Base-by-base conservation (phyloP, 2,329 filamentous ascomycete genomes). In the Alternaria incomplexa region DNA sequence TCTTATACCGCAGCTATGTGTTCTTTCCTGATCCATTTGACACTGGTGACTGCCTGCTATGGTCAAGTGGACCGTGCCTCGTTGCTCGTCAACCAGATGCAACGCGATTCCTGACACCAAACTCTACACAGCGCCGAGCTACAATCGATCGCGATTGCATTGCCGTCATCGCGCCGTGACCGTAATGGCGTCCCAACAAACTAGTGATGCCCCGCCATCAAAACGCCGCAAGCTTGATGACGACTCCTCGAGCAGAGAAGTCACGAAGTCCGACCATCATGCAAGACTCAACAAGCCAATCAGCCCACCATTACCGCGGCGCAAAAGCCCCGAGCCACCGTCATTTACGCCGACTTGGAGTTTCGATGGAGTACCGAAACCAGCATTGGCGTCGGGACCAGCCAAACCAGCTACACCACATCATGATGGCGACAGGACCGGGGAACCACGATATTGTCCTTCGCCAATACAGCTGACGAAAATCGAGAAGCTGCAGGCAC, bases 391-490 rank as follows among this genome's bases (percentile, higher is more conserved):
- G 11, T 30, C 58, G n/a, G 32, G 30, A 22, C 17, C 58, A n/a
- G 26, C 30, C 30, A 26, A n/a, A 15, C 40, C 43, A 17, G 15
- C 44, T 5, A 17, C 40, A 12, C 26, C 22, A 44, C 26, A 30
- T 4, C 26, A 46, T 46, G 30, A 58, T 48, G 46, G 32, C 40
- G 45, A 54, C 20, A 22, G 25, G 3, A 17, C 6, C 13, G 12
- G 40, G 36, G 30, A 26, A 28, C 55, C 26, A n/a, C 44, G 10
- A 9, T 61, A 64, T 46, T 10, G 88, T 23, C 75, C 80, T 2
- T 94, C 92, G 1, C 92, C 92, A 0, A 87, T 94, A 68, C 88
- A 89, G 61, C 86, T 96, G 13, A 94, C 91, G 0, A 85, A 84
- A 62, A 90, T 96, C 57, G 83, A 82, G 26, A 90, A 91, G 69